Conservation (phyloP, 257 asterid species). For the Fraxinus excelsior region DNA sequence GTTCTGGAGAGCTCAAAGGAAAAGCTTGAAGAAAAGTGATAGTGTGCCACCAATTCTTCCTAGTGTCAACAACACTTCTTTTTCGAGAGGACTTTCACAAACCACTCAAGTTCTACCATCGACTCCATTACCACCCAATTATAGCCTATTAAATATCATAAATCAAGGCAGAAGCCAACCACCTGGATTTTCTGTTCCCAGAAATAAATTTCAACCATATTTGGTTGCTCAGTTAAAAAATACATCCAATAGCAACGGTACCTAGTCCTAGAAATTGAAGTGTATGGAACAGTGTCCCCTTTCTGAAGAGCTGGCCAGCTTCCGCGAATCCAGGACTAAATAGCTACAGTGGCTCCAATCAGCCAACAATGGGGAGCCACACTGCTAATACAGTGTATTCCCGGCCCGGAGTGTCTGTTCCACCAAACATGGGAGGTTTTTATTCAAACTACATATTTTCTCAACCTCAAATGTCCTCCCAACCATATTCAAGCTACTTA, state of each 20-base stretch:
- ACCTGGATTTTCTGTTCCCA: constrained; percentile 30
- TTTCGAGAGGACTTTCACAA: constrained; percentile 16
- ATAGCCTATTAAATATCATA: background rate
- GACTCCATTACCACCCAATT: constrained; percentile 20
- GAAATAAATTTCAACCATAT: constrained; percentile 30
- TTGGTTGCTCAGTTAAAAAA: constrained; percentile 29
- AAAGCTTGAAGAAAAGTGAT: constrained; percentile 39
- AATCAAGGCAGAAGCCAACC: constrained; percentile 33
- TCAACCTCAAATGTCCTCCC: constrained; percentile 34
- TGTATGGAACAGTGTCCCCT: constrained; percentile 31
- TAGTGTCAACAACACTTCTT: constrained; percentile 20
- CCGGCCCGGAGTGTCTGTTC: constrained; percentile 27
- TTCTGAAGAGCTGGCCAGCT: constrained; percentile 30
- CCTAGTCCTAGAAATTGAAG: constrained; percentile 30
- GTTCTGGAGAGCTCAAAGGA: constrained; percentile 68
- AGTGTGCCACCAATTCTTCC: constrained; percentile 27
- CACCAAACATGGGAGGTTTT: constrained; percentile 19
- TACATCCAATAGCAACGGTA: constrained; percentile 21
- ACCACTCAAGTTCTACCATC: constrained; percentile 27
- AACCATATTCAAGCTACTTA: constrained; percentile 27
- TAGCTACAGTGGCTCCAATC: constrained; percentile 25
- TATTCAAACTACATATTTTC: constrained; percentile 20
- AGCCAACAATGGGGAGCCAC: constrained; percentile 14
- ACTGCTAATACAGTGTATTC: constrained; percentile 27
- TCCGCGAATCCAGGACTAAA: constrained; percentile 22